Conservation (phyloP, 2,329 filamentous ascomycete species). For the Verticillium dahliae region DNA sequence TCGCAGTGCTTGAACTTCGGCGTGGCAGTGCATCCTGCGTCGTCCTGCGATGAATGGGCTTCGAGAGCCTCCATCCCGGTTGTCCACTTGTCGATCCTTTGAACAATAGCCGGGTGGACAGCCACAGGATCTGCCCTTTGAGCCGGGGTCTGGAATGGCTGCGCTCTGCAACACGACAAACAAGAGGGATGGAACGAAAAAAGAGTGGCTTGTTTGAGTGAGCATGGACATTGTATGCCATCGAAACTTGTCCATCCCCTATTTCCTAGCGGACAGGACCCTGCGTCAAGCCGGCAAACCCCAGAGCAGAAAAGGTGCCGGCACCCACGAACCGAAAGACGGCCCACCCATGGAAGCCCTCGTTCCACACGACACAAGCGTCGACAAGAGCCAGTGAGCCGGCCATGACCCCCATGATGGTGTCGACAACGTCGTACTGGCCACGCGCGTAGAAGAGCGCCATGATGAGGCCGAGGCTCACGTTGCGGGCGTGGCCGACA, state of each 20-base stretch:
- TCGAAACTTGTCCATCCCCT: neutral
- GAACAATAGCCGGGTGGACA: neutral
- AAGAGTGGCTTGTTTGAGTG: no score
- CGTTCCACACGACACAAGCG: slow-evolving; percentile 9
- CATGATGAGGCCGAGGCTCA: slow-evolving; percentile 13
- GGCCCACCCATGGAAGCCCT: slow-evolving; percentile 7
- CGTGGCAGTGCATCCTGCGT: neutral
- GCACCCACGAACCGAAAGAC: slow-evolving; percentile 11
- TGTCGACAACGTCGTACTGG: slow-evolving; percentile 14
- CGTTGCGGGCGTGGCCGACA: slow-evolving; percentile 13
- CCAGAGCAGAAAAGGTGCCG: slow-evolving; percentile 10
- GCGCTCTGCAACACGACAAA: no score
- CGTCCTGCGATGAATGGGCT: neutral
- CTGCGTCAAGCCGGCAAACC: slow-evolving; percentile 4
- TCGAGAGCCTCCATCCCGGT: neutral
- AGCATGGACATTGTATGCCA: neutral
- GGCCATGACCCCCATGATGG: slow-evolving; percentile 8
- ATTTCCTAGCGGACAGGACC: neutral
- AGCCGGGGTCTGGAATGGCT: neutral
- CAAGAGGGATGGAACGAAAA: no score
- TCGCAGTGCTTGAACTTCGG: neutral
- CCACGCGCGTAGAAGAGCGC: slow-evolving; percentile 12
- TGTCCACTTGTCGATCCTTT: neutral
- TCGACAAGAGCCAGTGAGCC: slow-evolving; percentile 11
- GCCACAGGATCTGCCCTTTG: neutral